These are phyloP conservation scores for Fusarium bulbicola DNA, from an alignment of 2,329 filamentous ascomycete genomes.

Conservation along the genomic window DNA sequence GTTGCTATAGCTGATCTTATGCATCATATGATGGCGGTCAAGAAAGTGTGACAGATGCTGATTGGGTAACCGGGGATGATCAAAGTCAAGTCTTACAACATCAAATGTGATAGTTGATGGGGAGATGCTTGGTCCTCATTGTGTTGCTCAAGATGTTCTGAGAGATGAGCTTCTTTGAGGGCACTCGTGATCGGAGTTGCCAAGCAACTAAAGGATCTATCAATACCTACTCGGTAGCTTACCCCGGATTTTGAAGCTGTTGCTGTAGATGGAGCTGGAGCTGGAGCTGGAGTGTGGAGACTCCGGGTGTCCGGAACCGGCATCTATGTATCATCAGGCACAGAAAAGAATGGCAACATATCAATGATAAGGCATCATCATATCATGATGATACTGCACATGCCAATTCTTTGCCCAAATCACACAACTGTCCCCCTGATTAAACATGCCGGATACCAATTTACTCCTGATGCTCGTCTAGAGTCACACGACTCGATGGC, in stretches of 20 bases:
- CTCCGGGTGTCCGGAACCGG: constrained; percentile 4
- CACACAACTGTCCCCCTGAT: neutral
- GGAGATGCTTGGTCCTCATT: neutral
- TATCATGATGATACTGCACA: neutral
- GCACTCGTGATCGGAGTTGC: neutral
- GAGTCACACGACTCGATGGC: constrained; percentile 17
- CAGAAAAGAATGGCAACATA: constrained; percentile 11
- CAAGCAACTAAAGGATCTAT: constrained; percentile 9
- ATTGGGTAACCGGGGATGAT: neutral
- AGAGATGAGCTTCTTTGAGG: neutral
- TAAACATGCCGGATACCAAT: neutral
- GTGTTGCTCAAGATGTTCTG: neutral
- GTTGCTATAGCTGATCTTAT: neutral
- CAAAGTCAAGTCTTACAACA: neutral
- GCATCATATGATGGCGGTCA: neutral
- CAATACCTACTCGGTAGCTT: neutral
- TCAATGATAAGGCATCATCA: neutral
- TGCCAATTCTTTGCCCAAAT: neutral
- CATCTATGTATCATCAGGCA: constrained; percentile 7
- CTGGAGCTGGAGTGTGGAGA: constrained; percentile 24
- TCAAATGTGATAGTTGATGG: neutral
- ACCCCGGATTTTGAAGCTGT: constrained; percentile 23
- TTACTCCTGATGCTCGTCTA: neutral
- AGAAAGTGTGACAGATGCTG: neutral
- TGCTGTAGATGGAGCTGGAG: neutral